Conservation (phyloP, 2,329 filamentous ascomycete genomes). For the Fonsecaea monophora region DNA sequence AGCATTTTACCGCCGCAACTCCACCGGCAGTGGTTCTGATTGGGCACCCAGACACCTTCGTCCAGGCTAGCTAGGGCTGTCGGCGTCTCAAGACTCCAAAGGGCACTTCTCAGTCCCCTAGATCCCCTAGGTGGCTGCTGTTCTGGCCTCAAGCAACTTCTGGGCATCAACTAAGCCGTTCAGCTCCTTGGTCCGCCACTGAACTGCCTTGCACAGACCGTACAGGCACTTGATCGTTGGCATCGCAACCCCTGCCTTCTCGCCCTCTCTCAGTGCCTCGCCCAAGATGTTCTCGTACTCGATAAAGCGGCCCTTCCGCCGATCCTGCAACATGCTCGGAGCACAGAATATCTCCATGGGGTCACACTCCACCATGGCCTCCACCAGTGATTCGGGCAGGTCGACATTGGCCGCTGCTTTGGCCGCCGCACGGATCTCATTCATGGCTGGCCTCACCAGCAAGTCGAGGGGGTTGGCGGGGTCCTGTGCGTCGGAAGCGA, state of each 20-base stretch:
- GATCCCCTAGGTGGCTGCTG: not conserved
- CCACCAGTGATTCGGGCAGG: slow-evolving; percentile 53
- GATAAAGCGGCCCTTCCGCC: slow-evolving; percentile 58
- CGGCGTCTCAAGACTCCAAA: not conserved
- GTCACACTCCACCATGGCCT: slow-evolving; percentile 58
- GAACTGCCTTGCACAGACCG: slow-evolving; percentile 41
- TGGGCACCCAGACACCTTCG: not conserved
- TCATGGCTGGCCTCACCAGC: slow-evolving; percentile 61
- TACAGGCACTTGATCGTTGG: slow-evolving; percentile 43
- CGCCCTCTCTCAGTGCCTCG: slow-evolving; percentile 62
- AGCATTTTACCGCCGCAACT: not conserved
- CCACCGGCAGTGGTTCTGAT: not conserved
- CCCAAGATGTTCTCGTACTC: slow-evolving; percentile 65
- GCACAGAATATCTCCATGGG: slow-evolving; percentile 56
- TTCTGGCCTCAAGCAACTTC: slow-evolving; percentile 34
- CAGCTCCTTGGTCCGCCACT: slow-evolving; percentile 42
- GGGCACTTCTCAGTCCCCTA: not conserved
- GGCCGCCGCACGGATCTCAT: slow-evolving; percentile 52
- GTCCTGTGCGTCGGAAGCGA: slow-evolving; percentile 50
- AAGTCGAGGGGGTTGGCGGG: slow-evolving; percentile 48
- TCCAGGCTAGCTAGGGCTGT: not conserved
- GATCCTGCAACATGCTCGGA: slow-evolving; percentile 64
- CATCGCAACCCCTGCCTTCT: slow-evolving; percentile 53
- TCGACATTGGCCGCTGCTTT: slow-evolving; percentile 52
- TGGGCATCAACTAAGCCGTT: slow-evolving; percentile 36